These are phyloP conservation scores for Cercospora janseana DNA, from an alignment of 2,329 filamentous ascomycete species.

Conservation along the genomic window DNA sequence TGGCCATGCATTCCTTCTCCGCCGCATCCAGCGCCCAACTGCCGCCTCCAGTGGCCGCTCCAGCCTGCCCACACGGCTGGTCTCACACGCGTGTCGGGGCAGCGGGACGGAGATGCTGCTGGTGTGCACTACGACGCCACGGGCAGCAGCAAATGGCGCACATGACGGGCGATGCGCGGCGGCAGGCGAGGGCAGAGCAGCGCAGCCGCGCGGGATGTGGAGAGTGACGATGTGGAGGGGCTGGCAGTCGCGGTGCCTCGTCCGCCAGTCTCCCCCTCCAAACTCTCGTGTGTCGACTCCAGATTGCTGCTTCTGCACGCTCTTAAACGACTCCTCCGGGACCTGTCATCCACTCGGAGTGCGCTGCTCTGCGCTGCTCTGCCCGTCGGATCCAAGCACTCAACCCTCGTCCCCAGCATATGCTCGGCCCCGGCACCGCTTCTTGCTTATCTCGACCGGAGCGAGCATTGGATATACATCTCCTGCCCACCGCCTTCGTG, in stretches of 20 bases:
- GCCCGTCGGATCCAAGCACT: slow-evolving; percentile 5
- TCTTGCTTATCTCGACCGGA: not conserved
- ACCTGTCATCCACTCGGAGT: slow-evolving; percentile 11
- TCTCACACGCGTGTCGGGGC: not conserved
- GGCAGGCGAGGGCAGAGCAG: not conserved
- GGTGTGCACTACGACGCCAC: too few species aligned
- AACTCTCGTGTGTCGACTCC: slow-evolving; percentile 10
- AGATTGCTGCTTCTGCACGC: not conserved
- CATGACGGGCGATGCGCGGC: not conserved
- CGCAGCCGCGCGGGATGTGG: slow-evolving; percentile 12
- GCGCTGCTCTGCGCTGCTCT: not conserved
- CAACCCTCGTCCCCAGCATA: slow-evolving; percentile 1
- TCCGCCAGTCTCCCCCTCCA: slow-evolving; percentile 6
- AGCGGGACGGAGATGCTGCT: too few species aligned
- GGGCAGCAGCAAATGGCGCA: too few species aligned
- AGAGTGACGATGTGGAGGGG: slow-evolving; percentile 17
- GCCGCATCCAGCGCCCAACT: slow-evolving; percentile 4
- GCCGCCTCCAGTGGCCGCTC: slow-evolving; percentile 1
- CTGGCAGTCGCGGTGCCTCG: too few species aligned
- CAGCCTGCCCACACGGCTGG: not conserved
- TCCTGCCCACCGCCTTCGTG: slow-evolving; percentile 1
- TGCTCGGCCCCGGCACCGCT: slow-evolving; percentile 6
- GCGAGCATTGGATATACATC: slow-evolving; percentile 13
- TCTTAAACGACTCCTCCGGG: slow-evolving; percentile 3
- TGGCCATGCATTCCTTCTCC: slow-evolving; percentile 1